Evolutionary conservation across 2,329 filamentous ascomycete species (phyloP).

Genomic region (Fusarium sp.): DNA sequence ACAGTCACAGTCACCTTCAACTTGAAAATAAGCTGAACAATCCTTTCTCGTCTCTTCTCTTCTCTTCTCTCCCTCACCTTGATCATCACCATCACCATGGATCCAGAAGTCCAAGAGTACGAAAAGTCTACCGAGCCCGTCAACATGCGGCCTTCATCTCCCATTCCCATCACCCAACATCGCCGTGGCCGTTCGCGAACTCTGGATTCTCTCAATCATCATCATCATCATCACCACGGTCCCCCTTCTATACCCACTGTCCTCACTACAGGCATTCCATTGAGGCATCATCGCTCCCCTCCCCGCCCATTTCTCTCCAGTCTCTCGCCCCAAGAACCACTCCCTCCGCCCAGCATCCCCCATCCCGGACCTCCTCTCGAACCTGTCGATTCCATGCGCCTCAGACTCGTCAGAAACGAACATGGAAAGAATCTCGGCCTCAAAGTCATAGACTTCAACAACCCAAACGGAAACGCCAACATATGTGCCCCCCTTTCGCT

Average conservation of each 20-base stretch:
- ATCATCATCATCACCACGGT: not conserved
- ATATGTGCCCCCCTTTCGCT: slow-evolving; percentile 9
- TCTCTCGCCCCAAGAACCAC: too few species aligned
- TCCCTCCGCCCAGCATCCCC: too few species aligned
- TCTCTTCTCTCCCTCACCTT: too few species aligned
- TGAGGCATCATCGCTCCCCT: not conserved
- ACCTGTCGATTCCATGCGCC: slow-evolving; percentile 18
- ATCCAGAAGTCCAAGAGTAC: not conserved
- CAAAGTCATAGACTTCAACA: slow-evolving; percentile 1
- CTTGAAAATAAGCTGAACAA: too few species aligned
- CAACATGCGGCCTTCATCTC: not conserved
- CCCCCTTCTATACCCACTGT: not conserved
- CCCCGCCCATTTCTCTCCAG: not conserved
- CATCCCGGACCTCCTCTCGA: not conserved
- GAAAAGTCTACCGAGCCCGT: not conserved
- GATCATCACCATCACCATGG: not conserved
- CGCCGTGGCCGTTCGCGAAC: slow-evolving; percentile 6
- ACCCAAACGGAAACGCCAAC: not conserved
- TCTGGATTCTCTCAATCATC: not conserved
- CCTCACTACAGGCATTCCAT: not conserved
- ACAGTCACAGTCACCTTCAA: not conserved
- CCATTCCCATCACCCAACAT: not conserved
- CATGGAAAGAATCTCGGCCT: slow-evolving; percentile 4
- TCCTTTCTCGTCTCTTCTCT: too few species aligned
- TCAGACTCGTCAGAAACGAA: slow-evolving; percentile 8